Conservation (phyloP, 2,329 filamentous ascomycete species). For the Alternaria triticina region DNA sequence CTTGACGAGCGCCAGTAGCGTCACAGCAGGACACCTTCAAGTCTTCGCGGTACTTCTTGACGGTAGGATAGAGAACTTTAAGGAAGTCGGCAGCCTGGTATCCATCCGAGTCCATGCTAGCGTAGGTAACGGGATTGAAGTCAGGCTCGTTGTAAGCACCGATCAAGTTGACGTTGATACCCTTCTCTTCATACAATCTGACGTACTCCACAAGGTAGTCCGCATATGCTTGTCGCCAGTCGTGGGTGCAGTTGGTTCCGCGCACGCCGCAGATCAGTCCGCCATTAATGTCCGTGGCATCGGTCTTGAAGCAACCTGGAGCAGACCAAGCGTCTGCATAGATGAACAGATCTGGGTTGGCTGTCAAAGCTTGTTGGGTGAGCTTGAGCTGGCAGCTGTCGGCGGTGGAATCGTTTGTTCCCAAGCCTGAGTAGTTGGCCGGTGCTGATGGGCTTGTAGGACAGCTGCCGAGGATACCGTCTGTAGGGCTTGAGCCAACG, state of each 20-base stretch:
- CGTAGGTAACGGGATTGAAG: conserved; percentile 45
- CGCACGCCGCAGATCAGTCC: conserved; percentile 54
- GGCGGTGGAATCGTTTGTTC: conserved; percentile 9
- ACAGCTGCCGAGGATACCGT: conserved; percentile 6
- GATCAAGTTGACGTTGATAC: conserved; percentile 47
- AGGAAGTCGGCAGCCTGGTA: conserved; percentile 59
- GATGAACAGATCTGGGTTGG: conserved; percentile 50
- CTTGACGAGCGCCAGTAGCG: conserved; percentile 39
- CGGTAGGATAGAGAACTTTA: conserved; percentile 49
- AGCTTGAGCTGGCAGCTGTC: conserved; percentile 58
- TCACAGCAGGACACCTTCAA: conserved; percentile 52
- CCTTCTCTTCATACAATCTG: conserved; percentile 47
- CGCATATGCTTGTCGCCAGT: conserved; percentile 57
- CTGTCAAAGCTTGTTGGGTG: conserved; percentile 53
- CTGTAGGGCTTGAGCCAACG: conserved; percentile 46
- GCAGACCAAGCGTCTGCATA: conserved; percentile 58
- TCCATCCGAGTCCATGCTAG: conserved; percentile 55
- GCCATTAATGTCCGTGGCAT: conserved; percentile 49
- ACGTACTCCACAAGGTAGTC: conserved; percentile 56
- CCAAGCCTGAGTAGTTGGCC: conserved; percentile 21
- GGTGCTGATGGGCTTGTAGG: conserved; percentile 15
- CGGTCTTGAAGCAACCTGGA: conserved; percentile 58
- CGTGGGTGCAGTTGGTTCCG: conserved; percentile 44
- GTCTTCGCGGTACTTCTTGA: conserved; percentile 41
- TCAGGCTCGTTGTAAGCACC: conserved; percentile 55